These are phyloP conservation scores for Venturia aucupariae DNA, from an alignment of 2,329 filamentous ascomycete genomes.

Conservation along the genomic window DNA sequence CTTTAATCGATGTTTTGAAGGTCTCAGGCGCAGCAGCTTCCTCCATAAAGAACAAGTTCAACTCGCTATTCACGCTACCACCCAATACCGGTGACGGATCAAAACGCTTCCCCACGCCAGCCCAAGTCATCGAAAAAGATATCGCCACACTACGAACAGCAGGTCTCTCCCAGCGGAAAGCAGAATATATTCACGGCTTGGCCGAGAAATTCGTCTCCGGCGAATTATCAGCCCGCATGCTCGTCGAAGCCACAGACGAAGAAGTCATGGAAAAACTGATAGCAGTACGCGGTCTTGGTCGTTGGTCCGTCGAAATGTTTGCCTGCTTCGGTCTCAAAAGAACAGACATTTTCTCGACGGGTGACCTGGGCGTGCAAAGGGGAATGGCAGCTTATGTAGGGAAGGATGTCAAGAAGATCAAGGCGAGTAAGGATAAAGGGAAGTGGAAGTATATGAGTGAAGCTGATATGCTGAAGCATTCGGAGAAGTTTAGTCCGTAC, in stretches of 20 bases:
- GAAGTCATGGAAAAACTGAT: constrained; percentile 74
- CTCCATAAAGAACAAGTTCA: constrained; percentile 79
- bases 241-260: constrained; percentile 73
- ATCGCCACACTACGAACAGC: constrained; percentile 68
- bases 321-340: constrained; percentile 90
- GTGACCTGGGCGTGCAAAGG: constrained; percentile 83
- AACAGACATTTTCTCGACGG: constrained; percentile 86
- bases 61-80: constrained; percentile 54
- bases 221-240: constrained; percentile 65
- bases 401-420: constrained; percentile 73
- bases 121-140: constrained; percentile 55
- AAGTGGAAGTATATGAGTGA: constrained; percentile 99
- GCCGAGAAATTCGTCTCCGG: constrained; percentile 70
- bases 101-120: constrained; percentile 61
- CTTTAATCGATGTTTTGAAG: too few species aligned
- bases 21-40: constrained; percentile 87
- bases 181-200: constrained; percentile 84
- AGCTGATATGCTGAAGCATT: constrained; percentile 78
- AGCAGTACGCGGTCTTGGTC: constrained; percentile 76
- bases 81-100: constrained; percentile 19
- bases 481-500: constrained; percentile 75
- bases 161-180: constrained; percentile 87
- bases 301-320: constrained; percentile 98
- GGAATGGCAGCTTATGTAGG: constrained; percentile 87
- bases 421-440: constrained; percentile 58